Evolutionary conservation across 148 eudicot genomes (phyloP).

Genomic region (Silene conica): DNA sequence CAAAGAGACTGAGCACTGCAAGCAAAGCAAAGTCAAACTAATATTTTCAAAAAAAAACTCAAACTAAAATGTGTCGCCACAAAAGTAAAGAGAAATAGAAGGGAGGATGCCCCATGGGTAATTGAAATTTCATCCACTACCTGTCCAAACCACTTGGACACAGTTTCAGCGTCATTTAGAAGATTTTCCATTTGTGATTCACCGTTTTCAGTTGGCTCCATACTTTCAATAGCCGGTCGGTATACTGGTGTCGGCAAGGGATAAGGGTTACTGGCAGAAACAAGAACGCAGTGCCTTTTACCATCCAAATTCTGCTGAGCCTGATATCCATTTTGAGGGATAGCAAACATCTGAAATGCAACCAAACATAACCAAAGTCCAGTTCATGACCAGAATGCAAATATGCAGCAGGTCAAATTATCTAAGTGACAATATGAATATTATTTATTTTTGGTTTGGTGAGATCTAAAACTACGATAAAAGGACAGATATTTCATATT

Average conservation of each 20-base stretch:
- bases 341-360: constrained; percentile 65
- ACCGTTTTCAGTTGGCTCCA: constrained; percentile 53
- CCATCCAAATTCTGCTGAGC: constrained; percentile 65
- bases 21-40: constrained; percentile 28
- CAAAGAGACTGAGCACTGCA: constrained; percentile 86
- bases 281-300: constrained; percentile 82
- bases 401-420: background rate
- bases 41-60: constrained; percentile 10
- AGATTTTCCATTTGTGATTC: constrained; percentile 60
- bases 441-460: background rate
- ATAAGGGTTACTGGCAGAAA: constrained; percentile 88
- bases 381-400: background rate
- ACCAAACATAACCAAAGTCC: constrained; percentile 13
- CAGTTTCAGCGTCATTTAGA: constrained; percentile 73
- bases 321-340: constrained; percentile 52
- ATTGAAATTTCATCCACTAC: constrained; percentile 31
- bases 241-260: constrained; percentile 92
- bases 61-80: constrained; percentile 17
- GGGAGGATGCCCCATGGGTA: background rate
- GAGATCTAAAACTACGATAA: background rate
- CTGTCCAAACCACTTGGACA: constrained; percentile 81
- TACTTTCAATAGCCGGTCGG: constrained; percentile 63
- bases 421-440: background rate
- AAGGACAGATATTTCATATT: background rate
- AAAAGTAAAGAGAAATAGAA: background rate